Evolutionary conservation across 1,139 yeast species (phyloP).

Genomic region (Candida tunisiensis): DNA sequence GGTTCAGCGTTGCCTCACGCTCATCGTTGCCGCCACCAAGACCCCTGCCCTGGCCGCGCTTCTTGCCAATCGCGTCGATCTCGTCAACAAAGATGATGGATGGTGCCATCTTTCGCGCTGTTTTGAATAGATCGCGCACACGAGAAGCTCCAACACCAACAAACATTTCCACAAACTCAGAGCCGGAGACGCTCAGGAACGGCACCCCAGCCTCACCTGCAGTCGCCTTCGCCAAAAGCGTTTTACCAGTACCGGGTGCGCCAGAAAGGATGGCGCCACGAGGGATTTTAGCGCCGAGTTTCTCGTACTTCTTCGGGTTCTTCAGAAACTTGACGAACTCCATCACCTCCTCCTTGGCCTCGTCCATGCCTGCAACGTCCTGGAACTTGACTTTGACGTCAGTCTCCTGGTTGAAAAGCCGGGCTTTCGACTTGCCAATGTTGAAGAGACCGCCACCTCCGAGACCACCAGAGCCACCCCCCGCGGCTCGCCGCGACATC

Average conservation of each 20-base stretch:
- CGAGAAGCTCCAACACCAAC: constrained; percentile 98
- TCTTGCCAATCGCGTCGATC: constrained; percentile 96
- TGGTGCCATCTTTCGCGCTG: constrained; percentile 89
- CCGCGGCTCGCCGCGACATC: constrained; percentile 48
- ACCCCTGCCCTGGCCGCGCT: constrained; percentile 67
- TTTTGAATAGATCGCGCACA: constrained; percentile 84
- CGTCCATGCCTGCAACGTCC: constrained; percentile 95
- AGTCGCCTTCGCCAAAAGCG: constrained; percentile 89
- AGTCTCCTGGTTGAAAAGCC: constrained; percentile 79
- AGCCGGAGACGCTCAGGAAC: constrained; percentile 85
- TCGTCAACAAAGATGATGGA: constrained; percentile 91
- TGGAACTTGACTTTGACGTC: constrained; percentile 74
- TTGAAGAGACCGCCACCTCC: constrained; percentile 24
- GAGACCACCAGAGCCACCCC: constrained; percentile 22
- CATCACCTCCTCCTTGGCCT: constrained; percentile 94
- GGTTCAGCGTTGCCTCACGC: constrained; percentile 91
- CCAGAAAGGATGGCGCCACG: constrained; percentile 96
- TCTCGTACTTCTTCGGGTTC: constrained; percentile 81
- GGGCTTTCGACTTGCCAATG: constrained; percentile 71
- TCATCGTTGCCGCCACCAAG: constrained; percentile 84
- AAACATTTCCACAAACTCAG: constrained; percentile 98
- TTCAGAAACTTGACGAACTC: constrained; percentile 89
- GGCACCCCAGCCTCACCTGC: constrained; percentile 99
- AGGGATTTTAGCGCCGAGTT: constrained; percentile 90
- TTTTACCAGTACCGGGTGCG: constrained; percentile 99